Evolutionary conservation across 257 asterid genomes (phyloP).

Genomic region (Penstemon barbatus): DNA sequence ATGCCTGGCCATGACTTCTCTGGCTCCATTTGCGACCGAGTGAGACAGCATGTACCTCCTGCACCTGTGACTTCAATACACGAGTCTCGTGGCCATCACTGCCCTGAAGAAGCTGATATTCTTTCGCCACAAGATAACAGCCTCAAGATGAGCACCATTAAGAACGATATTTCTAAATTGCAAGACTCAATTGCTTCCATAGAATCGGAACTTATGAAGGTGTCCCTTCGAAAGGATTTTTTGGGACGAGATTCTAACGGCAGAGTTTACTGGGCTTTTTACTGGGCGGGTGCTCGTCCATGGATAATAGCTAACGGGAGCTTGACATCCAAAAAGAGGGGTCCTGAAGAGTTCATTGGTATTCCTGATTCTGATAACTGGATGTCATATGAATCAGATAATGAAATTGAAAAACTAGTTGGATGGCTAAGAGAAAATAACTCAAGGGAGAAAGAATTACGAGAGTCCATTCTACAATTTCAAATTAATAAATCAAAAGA

Average conservation of each 20-base stretch:
- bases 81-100: slow-evolving; percentile 26
- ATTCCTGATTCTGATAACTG: slow-evolving; percentile 63
- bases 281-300: slow-evolving; percentile 55
- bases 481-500: slow-evolving; percentile 49
- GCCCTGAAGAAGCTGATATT: slow-evolving; percentile 39
- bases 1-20: slow-evolving; percentile 34
- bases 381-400: slow-evolving; percentile 65
- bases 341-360: slow-evolving; percentile 41
- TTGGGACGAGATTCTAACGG: slow-evolving; percentile 92
- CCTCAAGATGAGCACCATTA: slow-evolving; percentile 44
- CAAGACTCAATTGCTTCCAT: slow-evolving; percentile 56
- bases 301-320: slow-evolving; percentile 63
- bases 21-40: slow-evolving; percentile 30
- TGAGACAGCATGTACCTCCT: slow-evolving; percentile 25
- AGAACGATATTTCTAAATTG: slow-evolving; percentile 52
- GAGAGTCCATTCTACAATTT: slow-evolving; percentile 67
- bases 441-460: slow-evolving; percentile 69
- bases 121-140: slow-evolving; percentile 39
- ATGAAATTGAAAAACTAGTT: slow-evolving; percentile 62
- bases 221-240: slow-evolving; percentile 68
- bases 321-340: slow-evolving; percentile 40
- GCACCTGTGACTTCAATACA: slow-evolving; percentile 25
- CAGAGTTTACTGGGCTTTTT: slow-evolving; percentile 73
- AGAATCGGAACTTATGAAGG: slow-evolving; percentile 61
- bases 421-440: slow-evolving; percentile 77